A percentile compares a stretch with the other conserved stretches of the same genome.
phyloP scores from a whole-genome alignment of 192 early-diverging fungal species.

The Coemansia sp. region DNA sequence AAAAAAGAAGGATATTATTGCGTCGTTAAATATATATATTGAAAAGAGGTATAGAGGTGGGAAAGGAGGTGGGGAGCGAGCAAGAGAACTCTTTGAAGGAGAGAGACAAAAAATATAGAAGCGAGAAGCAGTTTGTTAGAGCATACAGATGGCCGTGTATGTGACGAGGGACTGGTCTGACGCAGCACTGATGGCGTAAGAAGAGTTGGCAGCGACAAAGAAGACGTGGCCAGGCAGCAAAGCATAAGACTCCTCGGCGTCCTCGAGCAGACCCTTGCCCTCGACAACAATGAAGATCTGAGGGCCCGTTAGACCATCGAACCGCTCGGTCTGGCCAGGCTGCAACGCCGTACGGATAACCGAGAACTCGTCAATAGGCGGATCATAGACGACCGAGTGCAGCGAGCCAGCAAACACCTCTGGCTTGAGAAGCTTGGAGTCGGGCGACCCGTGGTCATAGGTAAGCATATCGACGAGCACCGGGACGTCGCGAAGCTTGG shows the following conservation, averaged over 20 bases:
- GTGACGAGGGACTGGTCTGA: conserved; percentile 15
- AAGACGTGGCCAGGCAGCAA: conserved; percentile 71
- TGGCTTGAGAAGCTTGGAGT: conserved; percentile 75
- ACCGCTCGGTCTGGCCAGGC: conserved; percentile 48
- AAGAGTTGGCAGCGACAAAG: conserved; percentile 67
- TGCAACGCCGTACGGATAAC: conserved; percentile 65
- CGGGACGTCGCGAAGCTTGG: conserved; percentile 85
- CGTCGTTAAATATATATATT: too few species aligned
- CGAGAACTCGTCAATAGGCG: conserved; percentile 94
- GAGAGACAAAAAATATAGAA: not conserved
- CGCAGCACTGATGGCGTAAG: conserved; percentile 45
- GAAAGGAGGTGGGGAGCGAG: too few species aligned
- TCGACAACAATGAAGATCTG: conserved; percentile 80
- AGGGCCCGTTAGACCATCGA: conserved; percentile 70
- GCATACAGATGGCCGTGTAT: conserved; percentile 18
- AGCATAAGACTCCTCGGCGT: conserved; percentile 25
- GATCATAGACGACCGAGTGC: conserved; percentile 79
- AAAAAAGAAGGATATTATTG: too few species aligned
- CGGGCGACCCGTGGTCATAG: conserved; percentile 76
- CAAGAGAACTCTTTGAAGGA: too few species aligned
- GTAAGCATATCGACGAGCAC: conserved; percentile 91
- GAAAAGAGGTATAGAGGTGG: too few species aligned
- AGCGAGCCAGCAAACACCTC: conserved; percentile 47
- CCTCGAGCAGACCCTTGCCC: conserved; percentile 61
- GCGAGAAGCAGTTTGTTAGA: not conserved